Evolutionary conservation across 441 rosid genomes (phyloP), one percentile per base, ranked within the genome.

Genomic region (Populus trichocarpa): DNA sequence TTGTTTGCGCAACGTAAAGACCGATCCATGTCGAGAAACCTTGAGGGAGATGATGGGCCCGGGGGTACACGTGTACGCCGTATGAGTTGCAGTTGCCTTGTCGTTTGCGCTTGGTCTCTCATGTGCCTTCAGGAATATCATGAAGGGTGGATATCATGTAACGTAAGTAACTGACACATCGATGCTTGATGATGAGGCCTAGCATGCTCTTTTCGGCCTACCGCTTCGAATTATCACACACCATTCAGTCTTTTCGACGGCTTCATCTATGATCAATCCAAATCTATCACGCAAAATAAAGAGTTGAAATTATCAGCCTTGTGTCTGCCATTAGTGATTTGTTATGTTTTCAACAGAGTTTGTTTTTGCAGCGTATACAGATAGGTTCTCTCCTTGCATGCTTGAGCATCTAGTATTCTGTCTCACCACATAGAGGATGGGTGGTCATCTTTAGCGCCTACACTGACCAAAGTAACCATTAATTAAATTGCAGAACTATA

Each of bases 271-370:
- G 63, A 57, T 20, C 63, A 57, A 57, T 59, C 72, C 71, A 57
- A 2, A 33, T 80, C 71, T 70, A 63, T 68, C 33, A 68, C 67
- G 72, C 65, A 75, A 81, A 73, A 26, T n/a, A 69, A 70, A 50
- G 69, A 74, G 50, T 38, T 80, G 67, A 63, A 72, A 69, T 50
- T 14, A 23, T 63, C 32, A n/a, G 0, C 36, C 10, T 38, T 46
- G 25, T 81, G 80, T 83, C 80, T 69, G 84, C 85, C 82, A 80
- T 78, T 76, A 66, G 8, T 73, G 9, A 22, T 38, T 70, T 22
- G 42, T 22, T 2, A 23, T 18, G 68, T 67, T 70, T 35, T 28
- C 50, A 11, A 42, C 35, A 1, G 22, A 42, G 38, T 28, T 53
- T 20, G 12, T 64, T 22, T 77, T 70, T 61, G 79, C 64, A 71